Evolutionary conservation across 208 protist species (phyloP).

Genomic region (Leptomonas seymouri): DNA sequence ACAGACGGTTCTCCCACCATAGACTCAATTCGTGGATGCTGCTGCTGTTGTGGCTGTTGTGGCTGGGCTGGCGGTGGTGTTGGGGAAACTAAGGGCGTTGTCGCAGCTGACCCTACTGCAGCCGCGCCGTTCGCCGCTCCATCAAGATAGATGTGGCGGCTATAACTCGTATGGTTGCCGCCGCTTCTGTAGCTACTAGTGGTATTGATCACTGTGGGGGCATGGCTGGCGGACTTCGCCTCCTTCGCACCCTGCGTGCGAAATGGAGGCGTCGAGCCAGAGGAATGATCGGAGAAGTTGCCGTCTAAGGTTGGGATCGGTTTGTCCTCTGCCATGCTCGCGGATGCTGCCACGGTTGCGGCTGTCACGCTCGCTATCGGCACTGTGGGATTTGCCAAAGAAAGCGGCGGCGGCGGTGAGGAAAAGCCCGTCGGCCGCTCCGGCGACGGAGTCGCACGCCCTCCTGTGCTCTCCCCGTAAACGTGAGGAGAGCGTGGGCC

Average conservation of each 20-base stretch:
- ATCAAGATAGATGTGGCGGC: background rate
- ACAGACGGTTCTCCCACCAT: background rate
- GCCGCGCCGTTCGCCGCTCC: background rate
- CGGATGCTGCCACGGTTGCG: background rate
- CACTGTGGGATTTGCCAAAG: background rate
- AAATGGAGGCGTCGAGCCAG: background rate
- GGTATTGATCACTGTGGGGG: background rate
- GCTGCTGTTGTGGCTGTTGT: background rate
- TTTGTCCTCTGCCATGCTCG: background rate
- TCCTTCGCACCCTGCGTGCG: background rate
- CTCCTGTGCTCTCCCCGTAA: background rate
- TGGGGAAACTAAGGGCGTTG: background rate
- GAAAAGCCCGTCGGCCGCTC: background rate
- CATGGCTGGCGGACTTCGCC: background rate
- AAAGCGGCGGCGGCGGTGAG: background rate
- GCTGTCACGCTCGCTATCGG: background rate
- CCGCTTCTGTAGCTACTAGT: background rate
- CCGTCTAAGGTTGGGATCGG: slow-evolving; percentile 6
- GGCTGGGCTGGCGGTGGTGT: background rate
- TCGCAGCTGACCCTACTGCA: background rate
- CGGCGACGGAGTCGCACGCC: background rate
- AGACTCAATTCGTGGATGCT: background rate
- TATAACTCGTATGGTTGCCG: background rate
- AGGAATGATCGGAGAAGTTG: background rate
- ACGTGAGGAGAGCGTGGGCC: background rate